Conservation (phyloP, 78 protist species). For the Chrysochromulina tobinii region DNA sequence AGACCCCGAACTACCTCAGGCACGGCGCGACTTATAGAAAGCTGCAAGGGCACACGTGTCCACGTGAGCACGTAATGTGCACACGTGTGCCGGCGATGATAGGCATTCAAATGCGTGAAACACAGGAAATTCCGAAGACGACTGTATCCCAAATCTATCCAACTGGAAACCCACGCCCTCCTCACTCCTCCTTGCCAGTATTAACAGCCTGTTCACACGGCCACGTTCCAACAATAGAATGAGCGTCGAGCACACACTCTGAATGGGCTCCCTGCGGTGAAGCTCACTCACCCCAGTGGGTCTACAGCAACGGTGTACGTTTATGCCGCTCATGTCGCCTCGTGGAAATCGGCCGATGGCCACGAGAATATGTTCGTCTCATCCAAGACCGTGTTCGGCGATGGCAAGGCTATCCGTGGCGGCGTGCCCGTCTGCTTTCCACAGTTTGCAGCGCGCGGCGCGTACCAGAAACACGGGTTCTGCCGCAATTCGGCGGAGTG, state of each 20-base stretch:
- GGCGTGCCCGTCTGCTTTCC: constrained; percentile 32
- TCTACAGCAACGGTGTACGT: neutral
- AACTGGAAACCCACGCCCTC: too few species aligned
- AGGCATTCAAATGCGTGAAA: too few species aligned
- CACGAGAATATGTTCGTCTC: neutral
- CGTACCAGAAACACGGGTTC: neutral
- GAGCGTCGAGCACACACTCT: neutral
- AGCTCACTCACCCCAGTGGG: neutral
- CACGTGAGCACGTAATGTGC: too few species aligned
- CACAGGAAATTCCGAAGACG: too few species aligned
- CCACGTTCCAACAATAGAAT: neutral
- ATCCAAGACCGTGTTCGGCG: neutral
- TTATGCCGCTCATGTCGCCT: neutral
- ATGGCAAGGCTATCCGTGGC: constrained; percentile 11
- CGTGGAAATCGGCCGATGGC: neutral
- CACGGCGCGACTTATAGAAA: too few species aligned
- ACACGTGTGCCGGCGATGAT: too few species aligned
- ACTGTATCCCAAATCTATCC: too few species aligned
- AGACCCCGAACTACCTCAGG: too few species aligned
- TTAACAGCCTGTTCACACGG: too few species aligned
- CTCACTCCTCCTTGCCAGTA: too few species aligned
- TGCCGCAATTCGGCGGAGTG: neutral
- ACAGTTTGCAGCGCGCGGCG: neutral
- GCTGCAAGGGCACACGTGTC: too few species aligned
- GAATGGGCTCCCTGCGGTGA: neutral